Conservation (phyloP, 306 rosid species). For the Vicia sativa region DNA sequence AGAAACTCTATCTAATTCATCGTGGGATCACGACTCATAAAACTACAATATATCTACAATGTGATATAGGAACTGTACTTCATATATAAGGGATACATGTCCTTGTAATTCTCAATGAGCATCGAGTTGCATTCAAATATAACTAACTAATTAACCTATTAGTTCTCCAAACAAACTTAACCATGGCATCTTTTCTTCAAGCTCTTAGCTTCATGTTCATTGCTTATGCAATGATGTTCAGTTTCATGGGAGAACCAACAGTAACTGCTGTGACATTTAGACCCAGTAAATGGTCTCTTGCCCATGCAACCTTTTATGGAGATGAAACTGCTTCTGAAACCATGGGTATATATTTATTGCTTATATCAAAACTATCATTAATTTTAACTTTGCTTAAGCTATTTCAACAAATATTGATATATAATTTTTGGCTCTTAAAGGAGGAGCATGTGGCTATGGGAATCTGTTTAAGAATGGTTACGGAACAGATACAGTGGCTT, state of each 20-base stretch:
- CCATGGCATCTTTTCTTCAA: slow-evolving; percentile 57
- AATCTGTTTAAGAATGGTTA: slow-evolving; percentile 77
- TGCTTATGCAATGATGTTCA: slow-evolving; percentile 37
- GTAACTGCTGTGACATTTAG: slow-evolving; percentile 40
- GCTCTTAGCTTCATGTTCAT: slow-evolving; percentile 44
- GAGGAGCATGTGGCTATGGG: slow-evolving; percentile 95
- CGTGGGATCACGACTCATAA: slow-evolving; percentile 65
- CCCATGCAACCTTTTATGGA: slow-evolving; percentile 91
- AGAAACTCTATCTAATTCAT: slow-evolving; percentile 36
- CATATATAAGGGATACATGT: slow-evolving; percentile 44
- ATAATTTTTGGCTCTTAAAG: slow-evolving; percentile 29
- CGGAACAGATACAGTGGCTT: slow-evolving; percentile 73
- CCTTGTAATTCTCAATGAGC: slow-evolving; percentile 39
- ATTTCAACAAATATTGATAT: slow-evolving; percentile 10
- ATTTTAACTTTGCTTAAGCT: not conserved
- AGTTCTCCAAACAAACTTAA: slow-evolving; percentile 1
- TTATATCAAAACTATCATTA: not conserved
- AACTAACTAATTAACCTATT: slow-evolving; percentile 8
- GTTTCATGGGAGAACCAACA: slow-evolving; percentile 35
- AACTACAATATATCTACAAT: not conserved
- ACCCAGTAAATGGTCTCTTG: slow-evolving; percentile 70
- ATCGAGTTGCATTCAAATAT: slow-evolving; percentile 22
- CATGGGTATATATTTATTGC: slow-evolving; percentile 60
- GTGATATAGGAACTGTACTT: slow-evolving; percentile 31
- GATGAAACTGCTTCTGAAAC: slow-evolving; percentile 84